phyloP scores from a whole-genome alignment of 2,329 filamentous ascomycete species.

The Cryphonectria radicalis region DNA sequence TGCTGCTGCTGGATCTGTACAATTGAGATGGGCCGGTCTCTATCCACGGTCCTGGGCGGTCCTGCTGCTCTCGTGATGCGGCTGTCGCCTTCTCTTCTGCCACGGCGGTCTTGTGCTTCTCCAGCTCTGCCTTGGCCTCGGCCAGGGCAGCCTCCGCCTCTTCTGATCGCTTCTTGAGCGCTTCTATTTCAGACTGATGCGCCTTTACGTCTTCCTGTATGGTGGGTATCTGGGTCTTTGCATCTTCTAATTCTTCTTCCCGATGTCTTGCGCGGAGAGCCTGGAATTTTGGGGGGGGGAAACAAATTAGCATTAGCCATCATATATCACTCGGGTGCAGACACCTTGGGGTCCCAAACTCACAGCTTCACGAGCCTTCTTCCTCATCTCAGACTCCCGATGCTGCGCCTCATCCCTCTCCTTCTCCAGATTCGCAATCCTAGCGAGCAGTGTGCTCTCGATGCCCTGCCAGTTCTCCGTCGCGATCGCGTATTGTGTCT shows the following conservation, averaged over 20 bases:
- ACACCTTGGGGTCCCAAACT: constrained; percentile 38
- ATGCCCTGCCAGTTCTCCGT: constrained; percentile 98
- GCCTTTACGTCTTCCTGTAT: constrained; percentile 67
- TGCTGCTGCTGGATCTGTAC: constrained; percentile 54
- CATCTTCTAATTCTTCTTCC: constrained; percentile 82
- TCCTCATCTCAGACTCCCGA: constrained; percentile 84
- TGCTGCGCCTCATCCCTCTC: constrained; percentile 86
- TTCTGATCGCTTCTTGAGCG: constrained; percentile 67
- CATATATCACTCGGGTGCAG: no score
- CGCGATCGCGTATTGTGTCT: constrained; percentile 92
- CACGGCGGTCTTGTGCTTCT: constrained; percentile 50
- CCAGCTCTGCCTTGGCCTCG: constrained; percentile 55
- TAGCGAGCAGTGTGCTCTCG: constrained; percentile 80
- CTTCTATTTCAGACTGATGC: constrained; percentile 62
- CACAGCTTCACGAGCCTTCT: constrained; percentile 86
- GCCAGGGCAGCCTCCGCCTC: constrained; percentile 68
- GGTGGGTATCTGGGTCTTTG: constrained; percentile 64
- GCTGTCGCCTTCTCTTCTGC: constrained; percentile 38
- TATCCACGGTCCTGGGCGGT: constrained; percentile 54
- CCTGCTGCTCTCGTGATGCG: constrained; percentile 37
- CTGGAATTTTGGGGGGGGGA: constrained; percentile 41
- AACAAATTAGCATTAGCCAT: constrained; percentile 38
- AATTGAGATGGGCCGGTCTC: constrained; percentile 52
- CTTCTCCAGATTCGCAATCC: constrained; percentile 79
- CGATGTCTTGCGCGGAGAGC: constrained; percentile 67